Evolutionary conservation across 2,329 filamentous ascomycete species (phyloP).

Genomic region (Simplicillium aogashimaense): DNA sequence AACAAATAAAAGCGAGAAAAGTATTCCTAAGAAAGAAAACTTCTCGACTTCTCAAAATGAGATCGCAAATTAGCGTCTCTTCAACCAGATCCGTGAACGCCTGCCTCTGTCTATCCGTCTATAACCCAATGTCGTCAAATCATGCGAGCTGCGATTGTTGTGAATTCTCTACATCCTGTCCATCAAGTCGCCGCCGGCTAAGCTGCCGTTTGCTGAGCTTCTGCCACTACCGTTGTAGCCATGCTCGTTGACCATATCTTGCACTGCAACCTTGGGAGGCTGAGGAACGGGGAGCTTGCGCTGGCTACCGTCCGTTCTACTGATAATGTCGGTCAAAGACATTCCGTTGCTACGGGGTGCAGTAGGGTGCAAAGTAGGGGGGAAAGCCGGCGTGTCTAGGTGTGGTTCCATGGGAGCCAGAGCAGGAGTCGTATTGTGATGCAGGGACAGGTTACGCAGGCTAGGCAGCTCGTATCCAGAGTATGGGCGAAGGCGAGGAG

Average conservation of each 20-base stretch:
- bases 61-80: not conserved
- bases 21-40: not conserved
- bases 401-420: slow-evolving; percentile 50
- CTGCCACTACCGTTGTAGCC: slow-evolving; percentile 60
- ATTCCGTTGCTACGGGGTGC: slow-evolving; percentile 52
- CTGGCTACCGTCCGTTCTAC: slow-evolving; percentile 74
- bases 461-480: slow-evolving; percentile 74
- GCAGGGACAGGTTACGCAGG: slow-evolving; percentile 55
- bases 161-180: slow-evolving; percentile 34
- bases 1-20: slow-evolving; percentile 2
- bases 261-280: slow-evolving; percentile 79
- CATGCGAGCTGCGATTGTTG: slow-evolving; percentile 17
- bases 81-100: slow-evolving; percentile 19
- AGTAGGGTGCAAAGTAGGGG: slow-evolving; percentile 41
- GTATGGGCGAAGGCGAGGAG: slow-evolving; percentile 77
- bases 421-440: slow-evolving; percentile 43
- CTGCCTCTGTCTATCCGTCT: slow-evolving; percentile 27
- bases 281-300: slow-evolving; percentile 86
- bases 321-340: slow-evolving; percentile 87
- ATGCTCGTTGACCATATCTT: slow-evolving; percentile 66
- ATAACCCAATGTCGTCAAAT: slow-evolving; percentile 28
- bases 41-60: not conserved
- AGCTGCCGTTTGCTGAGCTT: slow-evolving; percentile 68
- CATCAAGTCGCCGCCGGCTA: slow-evolving; percentile 61
- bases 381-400: slow-evolving; percentile 33